These are phyloP conservation scores for Tuber melanosporum DNA, from an alignment of 495 filamentous ascomycete species.

Conservation along the genomic window DNA sequence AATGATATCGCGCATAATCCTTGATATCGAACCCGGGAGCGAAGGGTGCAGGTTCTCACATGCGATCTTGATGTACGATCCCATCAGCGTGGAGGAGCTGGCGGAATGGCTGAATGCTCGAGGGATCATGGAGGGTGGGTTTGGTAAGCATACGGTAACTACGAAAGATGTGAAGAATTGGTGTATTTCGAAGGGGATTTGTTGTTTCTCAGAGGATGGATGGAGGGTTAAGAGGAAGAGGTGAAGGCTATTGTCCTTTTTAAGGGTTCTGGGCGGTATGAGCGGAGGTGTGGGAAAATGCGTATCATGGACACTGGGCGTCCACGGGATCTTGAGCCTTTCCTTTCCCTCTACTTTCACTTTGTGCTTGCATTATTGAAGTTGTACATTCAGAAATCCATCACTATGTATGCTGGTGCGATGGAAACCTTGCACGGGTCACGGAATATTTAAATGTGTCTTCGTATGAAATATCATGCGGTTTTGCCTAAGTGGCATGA, in stretches of 20 bases:
- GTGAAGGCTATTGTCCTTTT: background rate
- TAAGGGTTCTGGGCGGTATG: background rate
- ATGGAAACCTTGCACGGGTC: background rate
- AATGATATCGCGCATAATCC: slow-evolving; percentile 1
- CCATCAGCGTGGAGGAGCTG: slow-evolving; percentile 82
- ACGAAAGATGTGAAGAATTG: slow-evolving; percentile 62
- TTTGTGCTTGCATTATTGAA: background rate
- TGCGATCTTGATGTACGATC: slow-evolving; percentile 91
- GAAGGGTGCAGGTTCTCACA: slow-evolving; percentile 45
- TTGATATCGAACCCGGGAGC: background rate
- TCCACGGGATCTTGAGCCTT: background rate
- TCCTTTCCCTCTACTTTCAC: background rate
- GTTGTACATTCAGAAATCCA: background rate
- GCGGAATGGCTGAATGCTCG: slow-evolving; percentile 67
- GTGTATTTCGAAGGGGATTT: slow-evolving; percentile 78
- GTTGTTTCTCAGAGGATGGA: slow-evolving; percentile 49
- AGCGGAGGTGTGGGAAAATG: background rate
- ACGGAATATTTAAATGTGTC: background rate
- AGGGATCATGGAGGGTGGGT: slow-evolving; percentile 34
- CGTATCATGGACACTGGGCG: background rate
- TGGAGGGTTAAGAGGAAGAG: background rate
- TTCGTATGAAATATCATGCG: background rate
- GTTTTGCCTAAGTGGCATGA: background rate
- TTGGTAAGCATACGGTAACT: slow-evolving; percentile 39
- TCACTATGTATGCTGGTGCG: background rate